A percentile compares a stretch with the other conserved stretches of the same genome.
phyloP scores from a whole-genome alignment of 106 monocot species.

The Alisma plantagoaquatica region DNA sequence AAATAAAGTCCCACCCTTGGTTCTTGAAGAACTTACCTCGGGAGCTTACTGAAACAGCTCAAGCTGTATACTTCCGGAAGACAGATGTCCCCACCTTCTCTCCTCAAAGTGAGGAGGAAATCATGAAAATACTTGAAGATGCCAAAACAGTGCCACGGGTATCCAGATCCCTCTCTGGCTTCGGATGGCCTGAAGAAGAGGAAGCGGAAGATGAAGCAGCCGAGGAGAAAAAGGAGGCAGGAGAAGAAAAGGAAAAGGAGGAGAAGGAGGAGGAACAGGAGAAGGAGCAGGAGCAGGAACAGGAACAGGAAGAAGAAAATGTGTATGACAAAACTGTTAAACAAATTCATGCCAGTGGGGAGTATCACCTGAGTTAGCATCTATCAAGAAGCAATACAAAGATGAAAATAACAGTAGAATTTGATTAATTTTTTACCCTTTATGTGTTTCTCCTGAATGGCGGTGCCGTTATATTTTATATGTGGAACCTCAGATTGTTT shows the following conservation, averaged over 20 bases:
- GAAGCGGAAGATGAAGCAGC: constrained; percentile 32
- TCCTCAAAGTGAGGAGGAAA: constrained; percentile 49
- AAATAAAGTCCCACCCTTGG: constrained; percentile 80
- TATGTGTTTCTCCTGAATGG: background rate
- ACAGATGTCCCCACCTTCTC: constrained; percentile 50
- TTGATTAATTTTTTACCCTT: no score
- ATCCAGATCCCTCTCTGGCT: constrained; percentile 35
- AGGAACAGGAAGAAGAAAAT: constrained; percentile 49
- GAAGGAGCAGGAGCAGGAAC: constrained; percentile 20
- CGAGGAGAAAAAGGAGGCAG: background rate
- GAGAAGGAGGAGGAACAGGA: constrained; percentile 38
- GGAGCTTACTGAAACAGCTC: constrained; percentile 63
- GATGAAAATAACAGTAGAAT: no score
- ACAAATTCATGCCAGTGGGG: constrained; percentile 68
- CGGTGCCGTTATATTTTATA: background rate
- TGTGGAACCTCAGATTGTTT: no score
- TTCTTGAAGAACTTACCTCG: constrained; percentile 81
- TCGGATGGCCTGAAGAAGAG: constrained; percentile 39
- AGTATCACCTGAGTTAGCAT: constrained; percentile 33
- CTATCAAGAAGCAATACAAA: no score
- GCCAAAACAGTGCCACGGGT: constrained; percentile 43
- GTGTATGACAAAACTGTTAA: constrained; percentile 61
- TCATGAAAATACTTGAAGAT: constrained; percentile 63
- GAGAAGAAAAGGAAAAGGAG: constrained; percentile 31
- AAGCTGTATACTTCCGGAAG: constrained; percentile 53